Conservation (phyloP, 805 yeast species). For the Candida railenensis region DNA sequence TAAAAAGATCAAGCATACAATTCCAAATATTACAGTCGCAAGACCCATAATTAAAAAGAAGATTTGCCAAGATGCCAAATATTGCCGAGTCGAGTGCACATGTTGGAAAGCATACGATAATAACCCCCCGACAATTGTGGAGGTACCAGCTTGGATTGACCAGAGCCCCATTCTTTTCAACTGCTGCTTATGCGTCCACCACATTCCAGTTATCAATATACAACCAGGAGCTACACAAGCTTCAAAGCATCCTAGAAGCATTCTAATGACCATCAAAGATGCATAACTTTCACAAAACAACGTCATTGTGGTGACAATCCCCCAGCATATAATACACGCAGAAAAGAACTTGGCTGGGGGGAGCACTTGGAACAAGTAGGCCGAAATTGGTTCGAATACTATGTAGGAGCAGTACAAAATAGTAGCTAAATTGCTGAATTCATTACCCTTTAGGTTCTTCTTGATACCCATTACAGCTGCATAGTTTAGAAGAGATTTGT, state of each 20-base stretch:
- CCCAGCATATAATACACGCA: slow-evolving; percentile 51
- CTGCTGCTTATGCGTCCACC: slow-evolving; percentile 55
- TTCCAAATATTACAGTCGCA: slow-evolving; percentile 50
- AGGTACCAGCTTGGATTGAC: slow-evolving; percentile 59
- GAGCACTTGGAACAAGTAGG: slow-evolving; percentile 42
- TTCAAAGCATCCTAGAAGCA: slow-evolving; percentile 55
- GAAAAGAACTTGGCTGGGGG: slow-evolving; percentile 56
- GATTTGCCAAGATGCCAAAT: slow-evolving; percentile 58
- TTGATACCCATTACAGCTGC: slow-evolving; percentile 68
- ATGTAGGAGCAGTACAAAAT: slow-evolving; percentile 55
- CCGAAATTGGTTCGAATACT: slow-evolving; percentile 50
- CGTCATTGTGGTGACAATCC: slow-evolving; percentile 49
- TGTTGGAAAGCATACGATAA: slow-evolving; percentile 54
- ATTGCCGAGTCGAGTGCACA: slow-evolving; percentile 27
- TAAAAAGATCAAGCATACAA: slow-evolving; percentile 38
- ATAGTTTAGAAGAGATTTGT: slow-evolving; percentile 57
- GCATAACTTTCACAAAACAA: slow-evolving; percentile 54
- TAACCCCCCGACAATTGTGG: slow-evolving; percentile 49
- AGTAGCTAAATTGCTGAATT: slow-evolving; percentile 53
- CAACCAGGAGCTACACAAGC: slow-evolving; percentile 56
- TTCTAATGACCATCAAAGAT: slow-evolving; percentile 53
- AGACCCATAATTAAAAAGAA: slow-evolving; percentile 57
- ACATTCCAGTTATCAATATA: slow-evolving; percentile 60
- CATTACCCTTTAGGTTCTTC: slow-evolving; percentile 43
- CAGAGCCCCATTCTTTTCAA: slow-evolving; percentile 52